These are phyloP conservation scores for Funneliformis caledonium DNA, from an alignment of 371 early-diverging fungal genomes.

Conservation along the genomic window DNA sequence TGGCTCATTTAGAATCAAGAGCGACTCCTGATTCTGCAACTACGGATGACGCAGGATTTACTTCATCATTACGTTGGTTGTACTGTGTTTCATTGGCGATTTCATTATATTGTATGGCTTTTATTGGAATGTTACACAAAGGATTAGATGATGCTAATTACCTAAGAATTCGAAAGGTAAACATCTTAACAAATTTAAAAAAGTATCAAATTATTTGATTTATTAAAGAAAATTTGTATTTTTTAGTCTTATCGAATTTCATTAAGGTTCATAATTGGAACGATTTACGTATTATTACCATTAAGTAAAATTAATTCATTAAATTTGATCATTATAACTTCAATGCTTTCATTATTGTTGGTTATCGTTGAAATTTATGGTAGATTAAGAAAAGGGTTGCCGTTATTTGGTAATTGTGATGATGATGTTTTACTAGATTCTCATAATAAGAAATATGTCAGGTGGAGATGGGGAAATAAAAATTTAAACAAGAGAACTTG, in stretches of 20 bases:
- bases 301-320: neutral
- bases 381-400: conserved; percentile 3
- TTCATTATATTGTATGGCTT: conserved; percentile 30
- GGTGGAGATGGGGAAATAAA: conserved; percentile 35
- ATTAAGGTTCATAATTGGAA: conserved; percentile 22
- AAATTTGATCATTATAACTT: neutral
- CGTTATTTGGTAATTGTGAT: conserved; percentile 25
- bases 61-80: neutral
- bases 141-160: conserved; percentile 29
- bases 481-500: neutral
- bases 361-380: conserved; percentile 35
- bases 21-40: too few species aligned
- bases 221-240: neutral
- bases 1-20: neutral
- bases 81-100: conserved; percentile 12
- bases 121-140: conserved; percentile 36
- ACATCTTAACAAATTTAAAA: neutral
- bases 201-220: neutral
- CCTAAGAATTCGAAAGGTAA: conserved; percentile 33
- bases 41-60: neutral
- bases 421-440: neutral
- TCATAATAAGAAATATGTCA: conserved; percentile 21
- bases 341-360: conserved; percentile 16
- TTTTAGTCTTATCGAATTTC: conserved; percentile 7
- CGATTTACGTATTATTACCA: conserved; percentile 25